These are phyloP conservation scores for Exophiala xenobiotica DNA, from an alignment of 2,329 filamentous ascomycete species.

Conservation along the genomic window DNA sequence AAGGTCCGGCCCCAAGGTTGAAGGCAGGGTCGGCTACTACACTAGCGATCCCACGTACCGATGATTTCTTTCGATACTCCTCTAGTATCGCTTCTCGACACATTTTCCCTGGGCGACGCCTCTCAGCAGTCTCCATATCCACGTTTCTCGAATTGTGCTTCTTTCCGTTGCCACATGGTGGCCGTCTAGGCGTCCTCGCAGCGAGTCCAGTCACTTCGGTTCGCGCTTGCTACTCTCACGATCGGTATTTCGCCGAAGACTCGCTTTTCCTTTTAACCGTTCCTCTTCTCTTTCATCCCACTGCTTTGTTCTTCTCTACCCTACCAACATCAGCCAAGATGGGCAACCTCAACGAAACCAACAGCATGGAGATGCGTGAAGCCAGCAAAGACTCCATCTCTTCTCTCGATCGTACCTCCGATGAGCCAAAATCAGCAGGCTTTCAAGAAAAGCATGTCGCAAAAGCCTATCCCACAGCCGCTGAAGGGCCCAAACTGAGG, in stretches of 20 bases:
- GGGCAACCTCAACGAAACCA: slow-evolving; percentile 10
- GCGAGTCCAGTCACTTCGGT: background rate
- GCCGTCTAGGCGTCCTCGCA: background rate
- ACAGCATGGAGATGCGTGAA: slow-evolving; percentile 12
- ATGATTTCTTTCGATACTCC: background rate
- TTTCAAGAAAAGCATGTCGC: slow-evolving; percentile 14
- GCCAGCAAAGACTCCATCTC: slow-evolving; percentile 7
- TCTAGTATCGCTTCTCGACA: background rate
- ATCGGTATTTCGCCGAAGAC: background rate
- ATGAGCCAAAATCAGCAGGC: slow-evolving; percentile 8
- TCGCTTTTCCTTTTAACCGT: background rate
- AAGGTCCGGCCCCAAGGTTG: background rate
- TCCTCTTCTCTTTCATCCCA: background rate
- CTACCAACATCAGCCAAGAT: slow-evolving; percentile 1
- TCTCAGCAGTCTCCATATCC: background rate
- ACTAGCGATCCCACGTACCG: too few species aligned
- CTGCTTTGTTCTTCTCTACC: background rate
- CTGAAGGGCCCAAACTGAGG: slow-evolving; percentile 5
- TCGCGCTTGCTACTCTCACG: background rate
- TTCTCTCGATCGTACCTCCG: slow-evolving; percentile 8
- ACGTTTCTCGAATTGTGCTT: slow-evolving; percentile 6
- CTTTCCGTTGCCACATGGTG: slow-evolving; percentile 11
- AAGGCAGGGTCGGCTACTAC: too few species aligned
- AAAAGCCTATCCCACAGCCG: slow-evolving; percentile 12
- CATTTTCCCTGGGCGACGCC: background rate